Conservation (phyloP, 305 asterid species). For the Fraxinus xanthoxyloides region DNA sequence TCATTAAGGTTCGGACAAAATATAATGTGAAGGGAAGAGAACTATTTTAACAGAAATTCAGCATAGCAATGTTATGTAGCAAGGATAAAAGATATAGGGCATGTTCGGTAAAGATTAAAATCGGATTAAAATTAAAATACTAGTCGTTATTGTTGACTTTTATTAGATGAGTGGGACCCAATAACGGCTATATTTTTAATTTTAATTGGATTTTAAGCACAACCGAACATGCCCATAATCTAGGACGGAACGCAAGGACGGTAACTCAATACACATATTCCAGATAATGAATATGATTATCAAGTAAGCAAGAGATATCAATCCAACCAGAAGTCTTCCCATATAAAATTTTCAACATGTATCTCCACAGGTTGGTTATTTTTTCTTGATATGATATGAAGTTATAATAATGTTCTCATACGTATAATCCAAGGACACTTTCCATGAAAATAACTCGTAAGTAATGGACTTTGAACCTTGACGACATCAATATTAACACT, state of each 20-base stretch:
- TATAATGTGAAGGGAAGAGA: not conserved
- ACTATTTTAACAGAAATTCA: not conserved
- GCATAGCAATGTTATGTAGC: not conserved
- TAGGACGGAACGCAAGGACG: not conserved
- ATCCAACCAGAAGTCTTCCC: not conserved
- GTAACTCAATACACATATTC: not conserved
- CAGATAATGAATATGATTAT: not conserved
- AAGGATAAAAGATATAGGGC: not conserved
- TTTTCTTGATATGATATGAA: not conserved
- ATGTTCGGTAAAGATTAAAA: no score
- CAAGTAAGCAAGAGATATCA: not conserved
- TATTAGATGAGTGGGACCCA: no score
- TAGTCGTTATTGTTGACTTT: no score
- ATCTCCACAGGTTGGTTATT: not conserved
- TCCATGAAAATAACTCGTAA: not conserved
- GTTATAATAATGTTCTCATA: not conserved
- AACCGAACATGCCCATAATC: no score
- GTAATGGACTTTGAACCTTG: not conserved
- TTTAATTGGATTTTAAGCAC: no score
- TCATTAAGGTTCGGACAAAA: not conserved
- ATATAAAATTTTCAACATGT: not conserved
- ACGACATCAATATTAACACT: not conserved
- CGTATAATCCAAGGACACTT: not conserved
- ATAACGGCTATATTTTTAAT: no score
- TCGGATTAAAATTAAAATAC: no score